Evolutionary conservation across 306 rosid genomes (phyloP).

Genomic region (Alnus glutinosa): DNA sequence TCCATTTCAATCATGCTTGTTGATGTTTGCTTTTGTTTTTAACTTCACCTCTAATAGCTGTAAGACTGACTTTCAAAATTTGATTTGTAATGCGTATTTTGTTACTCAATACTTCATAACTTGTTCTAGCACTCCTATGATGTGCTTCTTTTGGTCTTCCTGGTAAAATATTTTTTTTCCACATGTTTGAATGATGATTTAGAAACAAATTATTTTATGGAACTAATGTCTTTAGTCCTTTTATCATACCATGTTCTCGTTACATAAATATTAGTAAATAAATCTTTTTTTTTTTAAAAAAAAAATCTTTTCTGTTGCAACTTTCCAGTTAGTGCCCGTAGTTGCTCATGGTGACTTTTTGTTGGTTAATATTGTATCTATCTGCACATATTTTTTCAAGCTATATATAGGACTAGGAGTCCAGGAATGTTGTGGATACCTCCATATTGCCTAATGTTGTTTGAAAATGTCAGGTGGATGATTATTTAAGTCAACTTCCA

Average conservation of each 20-base stretch:
- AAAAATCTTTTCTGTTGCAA: neutral
- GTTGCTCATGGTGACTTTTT: neutral
- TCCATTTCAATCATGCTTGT: too few species aligned
- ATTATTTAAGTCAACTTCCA: conserved; percentile 70
- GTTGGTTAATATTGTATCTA: neutral
- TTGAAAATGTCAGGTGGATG: conserved; percentile 61
- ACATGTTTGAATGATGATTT: neutral
- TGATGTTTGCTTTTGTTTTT: neutral
- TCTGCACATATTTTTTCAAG: neutral
- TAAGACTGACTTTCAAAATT: neutral
- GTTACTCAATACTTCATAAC: neutral
- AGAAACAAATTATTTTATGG: neutral
- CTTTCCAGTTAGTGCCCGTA: neutral
- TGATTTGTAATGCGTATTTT: neutral
- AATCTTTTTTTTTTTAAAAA: neutral
- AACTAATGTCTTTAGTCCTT: neutral
- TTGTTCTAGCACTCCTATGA: neutral
- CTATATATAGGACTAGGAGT: neutral
- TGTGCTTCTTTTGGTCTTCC: neutral
- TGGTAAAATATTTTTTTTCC: neutral
- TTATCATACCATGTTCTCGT: neutral
- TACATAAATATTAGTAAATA: neutral
- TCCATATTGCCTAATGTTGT: conserved; percentile 17
- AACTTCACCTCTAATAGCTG: neutral
- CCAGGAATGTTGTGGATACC: conserved; percentile 22